Conservation (phyloP, 2,329 filamentous ascomycete species). For the Cladosporium sp. region DNA sequence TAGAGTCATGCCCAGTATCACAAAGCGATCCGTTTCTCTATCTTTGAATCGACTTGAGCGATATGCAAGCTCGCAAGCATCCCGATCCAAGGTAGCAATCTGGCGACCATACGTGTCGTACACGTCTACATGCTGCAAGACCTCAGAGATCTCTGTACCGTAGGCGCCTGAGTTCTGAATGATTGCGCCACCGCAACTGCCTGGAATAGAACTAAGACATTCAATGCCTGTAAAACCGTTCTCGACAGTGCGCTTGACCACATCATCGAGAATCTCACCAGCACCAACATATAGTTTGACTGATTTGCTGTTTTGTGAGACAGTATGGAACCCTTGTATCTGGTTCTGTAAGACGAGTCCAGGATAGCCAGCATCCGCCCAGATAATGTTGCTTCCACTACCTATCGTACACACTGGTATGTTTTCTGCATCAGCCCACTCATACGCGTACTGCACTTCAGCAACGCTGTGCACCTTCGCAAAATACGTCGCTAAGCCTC, state of each 20-base stretch:
- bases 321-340: not conserved
- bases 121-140: not conserved
- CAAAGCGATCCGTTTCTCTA: not conserved
- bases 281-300: not conserved
- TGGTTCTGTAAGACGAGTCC: not conserved
- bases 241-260: not conserved
- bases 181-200: not conserved
- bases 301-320: not conserved
- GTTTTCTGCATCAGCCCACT: not conserved
- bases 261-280: not conserved
- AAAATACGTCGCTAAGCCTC: not conserved
- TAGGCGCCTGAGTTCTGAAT: conserved; percentile 7
- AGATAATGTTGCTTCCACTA: not conserved
- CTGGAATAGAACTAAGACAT: not conserved
- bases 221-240: not conserved
- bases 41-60: not conserved
- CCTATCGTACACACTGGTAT: not conserved
- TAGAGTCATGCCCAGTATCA: not conserved
- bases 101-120: not conserved
- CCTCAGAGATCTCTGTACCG: not conserved
- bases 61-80: not conserved
- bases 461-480: not conserved
- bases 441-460: not conserved
- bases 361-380: not conserved
- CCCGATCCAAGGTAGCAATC: not conserved